Evolutionary conservation across 1,139 yeast species (phyloP).

Genomic region (Groenewaldozyma sp.): DNA sequence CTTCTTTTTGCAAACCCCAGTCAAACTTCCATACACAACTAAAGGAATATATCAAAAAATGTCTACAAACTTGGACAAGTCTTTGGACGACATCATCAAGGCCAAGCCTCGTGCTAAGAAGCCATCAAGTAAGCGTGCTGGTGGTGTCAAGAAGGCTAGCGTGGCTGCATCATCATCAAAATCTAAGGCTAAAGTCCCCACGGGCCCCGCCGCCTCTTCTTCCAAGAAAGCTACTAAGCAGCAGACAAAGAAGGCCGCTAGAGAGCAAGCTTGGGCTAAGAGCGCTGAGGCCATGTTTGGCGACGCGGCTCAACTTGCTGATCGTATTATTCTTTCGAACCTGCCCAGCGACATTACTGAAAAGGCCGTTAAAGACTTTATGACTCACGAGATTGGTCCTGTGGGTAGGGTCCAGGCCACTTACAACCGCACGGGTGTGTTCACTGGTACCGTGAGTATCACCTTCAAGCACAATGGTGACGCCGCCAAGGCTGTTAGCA

Average conservation of each 20-base stretch:
- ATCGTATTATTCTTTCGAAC: slow-evolving; percentile 30
- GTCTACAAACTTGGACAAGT: slow-evolving; percentile 77
- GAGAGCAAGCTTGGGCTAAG: slow-evolving; percentile 12
- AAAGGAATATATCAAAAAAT: slow-evolving; percentile 25
- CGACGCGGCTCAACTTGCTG: slow-evolving; percentile 22
- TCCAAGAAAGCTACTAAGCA: slow-evolving; percentile 17
- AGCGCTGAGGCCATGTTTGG: slow-evolving; percentile 16
- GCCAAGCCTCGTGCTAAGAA: slow-evolving; percentile 39
- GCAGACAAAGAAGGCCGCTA: slow-evolving; percentile 5
- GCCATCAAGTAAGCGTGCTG: slow-evolving; percentile 9
- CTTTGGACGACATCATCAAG: slow-evolving; percentile 90
- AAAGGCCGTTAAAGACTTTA: slow-evolving; percentile 29
- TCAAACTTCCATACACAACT: not conserved
- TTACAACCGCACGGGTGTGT: slow-evolving; percentile 82
- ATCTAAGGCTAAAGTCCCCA: slow-evolving; percentile 23
- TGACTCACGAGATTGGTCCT: slow-evolving; percentile 60
- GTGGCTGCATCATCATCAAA: slow-evolving; percentile 23
- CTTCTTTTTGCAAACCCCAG: slow-evolving; percentile 1
- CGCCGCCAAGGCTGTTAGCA: slow-evolving; percentile 71
- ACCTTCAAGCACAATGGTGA: slow-evolving; percentile 58
- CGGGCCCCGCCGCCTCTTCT: slow-evolving; percentile 15
- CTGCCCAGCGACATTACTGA: slow-evolving; percentile 31
- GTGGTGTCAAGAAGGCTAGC: slow-evolving; percentile 27
- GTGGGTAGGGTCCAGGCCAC: slow-evolving; percentile 61
- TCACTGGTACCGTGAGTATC: slow-evolving; percentile 86